Percentiles rank a stretch among this genome's conserved stretches.
Conservation (phyloP, 2,329 filamentous ascomycete genomes). For the Paracorniculantispora psalliotae region DNA sequence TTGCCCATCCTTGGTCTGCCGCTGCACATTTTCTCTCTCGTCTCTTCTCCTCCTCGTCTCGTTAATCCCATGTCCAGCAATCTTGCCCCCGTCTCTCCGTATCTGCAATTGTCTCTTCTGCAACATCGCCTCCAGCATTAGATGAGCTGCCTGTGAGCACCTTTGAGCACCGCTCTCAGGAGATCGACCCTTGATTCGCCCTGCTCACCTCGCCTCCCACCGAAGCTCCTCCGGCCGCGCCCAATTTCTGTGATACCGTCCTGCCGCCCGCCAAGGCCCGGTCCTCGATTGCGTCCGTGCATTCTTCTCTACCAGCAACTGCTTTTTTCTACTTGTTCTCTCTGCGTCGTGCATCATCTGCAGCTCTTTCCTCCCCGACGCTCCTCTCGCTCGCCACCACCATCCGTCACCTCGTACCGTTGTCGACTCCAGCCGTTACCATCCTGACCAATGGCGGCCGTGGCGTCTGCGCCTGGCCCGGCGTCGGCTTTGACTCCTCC, state of each 20-base stretch:
- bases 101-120: neutral
- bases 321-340: neutral
- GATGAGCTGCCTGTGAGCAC: neutral
- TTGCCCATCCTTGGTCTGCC: neutral
- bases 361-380: neutral
- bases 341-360: neutral
- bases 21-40: conserved; percentile 2
- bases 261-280: neutral
- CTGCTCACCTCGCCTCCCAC: neutral
- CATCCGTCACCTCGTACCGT: neutral
- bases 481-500: conserved; percentile 45
- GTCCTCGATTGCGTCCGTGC: neutral
- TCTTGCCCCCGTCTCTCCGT: neutral
- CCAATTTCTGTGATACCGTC: neutral
- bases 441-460: conserved; percentile 42
- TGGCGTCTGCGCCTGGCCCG: conserved; percentile 45
- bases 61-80: conserved; percentile 1
- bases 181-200: neutral
- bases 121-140: too few relatives aligned
- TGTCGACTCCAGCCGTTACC: neutral
- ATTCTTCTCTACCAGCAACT: neutral
- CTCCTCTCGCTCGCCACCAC: neutral
- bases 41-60: conserved; percentile 5
- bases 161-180: neutral
- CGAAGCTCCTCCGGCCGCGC: neutral